Conservation (phyloP, 805 yeast species). For the Isabelozyma pseudorhagii region DNA sequence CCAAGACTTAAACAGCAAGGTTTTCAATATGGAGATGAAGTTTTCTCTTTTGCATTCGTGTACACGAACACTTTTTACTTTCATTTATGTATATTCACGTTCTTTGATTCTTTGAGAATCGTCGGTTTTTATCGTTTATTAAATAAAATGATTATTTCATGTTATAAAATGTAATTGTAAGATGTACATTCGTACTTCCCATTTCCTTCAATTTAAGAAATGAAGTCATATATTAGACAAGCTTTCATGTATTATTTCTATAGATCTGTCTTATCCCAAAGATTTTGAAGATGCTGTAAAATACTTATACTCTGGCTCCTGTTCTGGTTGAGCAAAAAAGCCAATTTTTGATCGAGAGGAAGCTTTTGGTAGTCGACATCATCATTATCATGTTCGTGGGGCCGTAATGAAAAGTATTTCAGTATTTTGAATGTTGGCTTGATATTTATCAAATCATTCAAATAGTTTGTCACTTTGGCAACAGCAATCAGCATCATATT, state of each 20-base stretch:
- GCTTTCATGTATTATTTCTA: background rate
- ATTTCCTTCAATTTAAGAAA: no score
- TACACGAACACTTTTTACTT: no score
- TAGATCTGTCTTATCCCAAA: background rate
- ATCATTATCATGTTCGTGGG: background rate
- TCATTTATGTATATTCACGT: no score
- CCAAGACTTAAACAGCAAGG: no score
- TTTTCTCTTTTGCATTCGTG: no score
- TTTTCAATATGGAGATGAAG: no score
- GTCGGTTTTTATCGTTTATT: no score
- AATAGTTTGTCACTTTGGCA: slow-evolving; percentile 17
- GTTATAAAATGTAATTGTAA: no score
- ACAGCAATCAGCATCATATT: slow-evolving; percentile 24
- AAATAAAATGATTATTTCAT: no score
- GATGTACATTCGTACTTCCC: no score
- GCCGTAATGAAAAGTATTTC: background rate
- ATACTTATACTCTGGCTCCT: background rate
- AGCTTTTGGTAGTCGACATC: background rate
- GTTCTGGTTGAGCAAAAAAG: background rate
- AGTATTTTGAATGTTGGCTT: slow-evolving; percentile 10
- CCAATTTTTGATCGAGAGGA: background rate
- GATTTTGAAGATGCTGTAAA: background rate
- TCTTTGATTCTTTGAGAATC: no score
- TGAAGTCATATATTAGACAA: no score
- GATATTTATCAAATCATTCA: slow-evolving; percentile 13